Base-by-base conservation (phyloP, 805 yeast genomes). In the Metschnikowia picachoensis region DNA sequence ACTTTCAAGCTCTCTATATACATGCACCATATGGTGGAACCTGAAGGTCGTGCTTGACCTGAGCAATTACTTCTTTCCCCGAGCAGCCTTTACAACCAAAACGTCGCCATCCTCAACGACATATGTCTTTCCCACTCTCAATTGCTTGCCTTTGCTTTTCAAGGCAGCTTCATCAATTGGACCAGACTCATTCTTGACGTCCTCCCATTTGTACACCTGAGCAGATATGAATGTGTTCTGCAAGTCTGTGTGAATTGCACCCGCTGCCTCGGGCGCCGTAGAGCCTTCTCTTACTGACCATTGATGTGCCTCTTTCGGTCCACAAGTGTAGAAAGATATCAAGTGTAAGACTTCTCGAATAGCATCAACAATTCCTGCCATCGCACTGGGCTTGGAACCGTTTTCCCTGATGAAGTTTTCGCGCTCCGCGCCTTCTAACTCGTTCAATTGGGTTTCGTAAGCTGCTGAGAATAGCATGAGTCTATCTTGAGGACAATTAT, bases 261-360 rank as follows among this genome's bases (percentile, higher is more conserved):
- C 98, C 17, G 99, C 99, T 37, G 99, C 98, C 62, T 87, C 90
- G n/a, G 99, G 99, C 44, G 97, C 97, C 59, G 87, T 84, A 39
- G 92, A 86, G 58, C 95, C 95, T 57, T 77, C 74, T 71, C 98
- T 82, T 53, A 94, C 82, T 31, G 99, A 94, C 99, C 99, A 94
- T 70, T 95, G 97, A 68, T 97, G 85, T 41, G 91, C 96, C 73
- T 94, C 99, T 52, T 87, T 88, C 35, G 95, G 86, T 58, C 99
- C 99, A 64, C 94, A 85, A 31, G 99, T 94, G 79, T 89, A 94
- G 77, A 85, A 94, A 44, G 97, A 89, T 56, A 91, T 90, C 67
- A 94, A 82, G 56, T 47, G 48, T 11, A 55, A 50, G 11, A 39
- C 57, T 33, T 41, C 47, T 11, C 58, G 51, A n/a, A 54, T 48